Percentiles rank a stretch among this genome's conserved stretches.
These are phyloP conservation scores for Parastagonospora avenae DNA, from an alignment of 2,329 filamentous ascomycete genomes.

Conservation along the genomic window DNA sequence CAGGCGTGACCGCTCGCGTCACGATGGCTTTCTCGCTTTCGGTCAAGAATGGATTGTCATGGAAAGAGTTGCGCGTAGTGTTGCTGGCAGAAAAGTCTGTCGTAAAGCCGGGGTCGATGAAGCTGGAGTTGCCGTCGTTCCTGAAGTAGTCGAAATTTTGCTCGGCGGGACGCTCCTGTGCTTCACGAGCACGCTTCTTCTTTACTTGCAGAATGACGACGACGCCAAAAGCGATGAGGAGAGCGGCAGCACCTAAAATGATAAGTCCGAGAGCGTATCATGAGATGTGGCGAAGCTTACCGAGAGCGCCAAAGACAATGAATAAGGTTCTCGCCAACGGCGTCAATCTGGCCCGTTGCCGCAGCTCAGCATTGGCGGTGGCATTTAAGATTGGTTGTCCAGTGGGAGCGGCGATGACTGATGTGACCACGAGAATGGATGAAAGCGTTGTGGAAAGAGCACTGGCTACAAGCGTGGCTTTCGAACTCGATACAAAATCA, in stretches of 20 bases:
- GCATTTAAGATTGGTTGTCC: neutral
- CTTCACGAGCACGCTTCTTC: neutral
- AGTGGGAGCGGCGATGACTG: constrained; percentile 1
- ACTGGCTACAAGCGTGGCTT: neutral
- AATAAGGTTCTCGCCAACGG: constrained; percentile 11
- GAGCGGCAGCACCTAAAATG: constrained; percentile 6
- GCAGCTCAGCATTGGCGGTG: neutral
- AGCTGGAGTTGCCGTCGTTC: neutral
- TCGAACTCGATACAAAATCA: neutral
- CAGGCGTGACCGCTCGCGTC: constrained; percentile 10
- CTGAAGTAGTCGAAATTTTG: neutral
- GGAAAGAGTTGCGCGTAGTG: neutral
- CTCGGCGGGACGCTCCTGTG: too few species aligned
- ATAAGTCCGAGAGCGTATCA: neutral
- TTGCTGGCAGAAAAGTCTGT: neutral
- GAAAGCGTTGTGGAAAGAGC: neutral
- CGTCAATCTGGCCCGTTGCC: constrained; percentile 3
- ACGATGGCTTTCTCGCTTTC: constrained; percentile 17
- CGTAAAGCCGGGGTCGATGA: neutral
- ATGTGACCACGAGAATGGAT: neutral
- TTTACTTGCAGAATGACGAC: constrained; percentile 6
- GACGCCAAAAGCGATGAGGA: constrained; percentile 11
- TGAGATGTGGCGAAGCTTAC: neutral
- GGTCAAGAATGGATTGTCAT: constrained; percentile 6
- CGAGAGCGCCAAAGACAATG: constrained; percentile 12